Evolutionary conservation across 768 basidiomycete species (phyloP).

Genomic region (Tulasnella sp.): DNA sequence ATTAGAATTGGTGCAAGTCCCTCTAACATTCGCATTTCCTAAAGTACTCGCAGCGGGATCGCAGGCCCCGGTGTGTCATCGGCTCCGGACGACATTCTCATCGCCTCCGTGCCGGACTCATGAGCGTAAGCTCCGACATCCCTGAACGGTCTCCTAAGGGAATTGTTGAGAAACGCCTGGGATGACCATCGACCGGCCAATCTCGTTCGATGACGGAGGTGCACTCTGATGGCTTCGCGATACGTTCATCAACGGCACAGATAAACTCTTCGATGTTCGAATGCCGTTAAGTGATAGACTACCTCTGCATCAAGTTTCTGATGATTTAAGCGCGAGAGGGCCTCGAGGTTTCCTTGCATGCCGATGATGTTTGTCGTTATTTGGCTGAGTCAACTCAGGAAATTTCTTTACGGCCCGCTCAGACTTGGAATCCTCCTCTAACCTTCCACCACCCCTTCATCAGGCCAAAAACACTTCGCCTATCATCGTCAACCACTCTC

Average conservation of each 20-base stretch:
- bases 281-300: not conserved
- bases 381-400: constrained; percentile 13
- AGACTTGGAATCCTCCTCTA: not conserved
- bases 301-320: not conserved
- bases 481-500: not conserved
- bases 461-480: not conserved
- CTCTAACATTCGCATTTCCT: not conserved
- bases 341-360: not conserved
- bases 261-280: not conserved
- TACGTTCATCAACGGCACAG: not conserved
- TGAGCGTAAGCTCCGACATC: not conserved
- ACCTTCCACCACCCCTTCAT: constrained; percentile 8
- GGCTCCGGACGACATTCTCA: not conserved
- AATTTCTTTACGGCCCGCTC: not conserved
- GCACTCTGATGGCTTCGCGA: not conserved
- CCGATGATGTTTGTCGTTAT: not conserved
- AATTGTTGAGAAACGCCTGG: not conserved
- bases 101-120: not conserved
- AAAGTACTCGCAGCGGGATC: not conserved
- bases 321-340: not conserved
- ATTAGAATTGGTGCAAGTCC: not conserved
- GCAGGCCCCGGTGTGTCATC: not conserved
- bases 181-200: not conserved
- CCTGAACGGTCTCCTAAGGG: not conserved
- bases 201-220: not conserved